Conservation (phyloP, 2,329 filamentous ascomycete species). For the Fusarium aywerte region DNA sequence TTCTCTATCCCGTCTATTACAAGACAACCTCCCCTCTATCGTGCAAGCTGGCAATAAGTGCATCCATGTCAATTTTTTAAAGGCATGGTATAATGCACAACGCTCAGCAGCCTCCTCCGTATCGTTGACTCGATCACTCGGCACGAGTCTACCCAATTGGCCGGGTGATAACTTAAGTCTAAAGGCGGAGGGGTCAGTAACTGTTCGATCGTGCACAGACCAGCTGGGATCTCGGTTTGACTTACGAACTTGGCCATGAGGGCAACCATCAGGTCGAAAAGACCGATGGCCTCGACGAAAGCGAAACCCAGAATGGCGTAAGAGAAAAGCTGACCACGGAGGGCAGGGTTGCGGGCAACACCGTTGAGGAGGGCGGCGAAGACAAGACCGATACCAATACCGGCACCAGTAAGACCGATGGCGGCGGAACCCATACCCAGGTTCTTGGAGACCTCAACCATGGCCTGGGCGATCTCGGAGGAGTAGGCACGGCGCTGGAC, state of each 20-base stretch:
- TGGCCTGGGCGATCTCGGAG: conserved; percentile 87
- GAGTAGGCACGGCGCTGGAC: conserved; percentile 80
- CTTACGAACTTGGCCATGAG: conserved; percentile 91
- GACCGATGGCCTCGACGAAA: conserved; percentile 92
- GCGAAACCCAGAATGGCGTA: conserved; percentile 96
- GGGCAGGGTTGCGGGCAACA: conserved; percentile 93
- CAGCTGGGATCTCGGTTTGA: conserved; percentile 43
- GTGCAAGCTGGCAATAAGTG: conserved; percentile 48
- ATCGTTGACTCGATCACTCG: conserved; percentile 52
- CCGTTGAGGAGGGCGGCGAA: conserved; percentile 89
- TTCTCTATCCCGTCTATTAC: conserved; percentile 57
- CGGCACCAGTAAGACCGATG: conserved; percentile 91
- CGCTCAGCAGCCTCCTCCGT: conserved; percentile 46
- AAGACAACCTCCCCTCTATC: conserved; percentile 53
- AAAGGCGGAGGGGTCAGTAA: conserved; percentile 20
- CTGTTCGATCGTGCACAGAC: background rate
- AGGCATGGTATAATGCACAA: conserved; percentile 44
- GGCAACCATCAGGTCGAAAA: conserved; percentile 91
- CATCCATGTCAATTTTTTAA: conserved; percentile 44
- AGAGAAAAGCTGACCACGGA: conserved; percentile 95
- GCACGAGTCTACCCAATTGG: conserved; percentile 51
- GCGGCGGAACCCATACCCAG: conserved; percentile 88
- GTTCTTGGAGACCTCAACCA: conserved; percentile 93
- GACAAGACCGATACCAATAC: conserved; percentile 95
- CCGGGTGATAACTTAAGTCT: conserved; percentile 54